A percentile compares a stretch with the other conserved stretches of the same genome.
phyloP scores from a whole-genome alignment of 2,329 filamentous ascomycete species.

The Exophiala viscosa region DNA sequence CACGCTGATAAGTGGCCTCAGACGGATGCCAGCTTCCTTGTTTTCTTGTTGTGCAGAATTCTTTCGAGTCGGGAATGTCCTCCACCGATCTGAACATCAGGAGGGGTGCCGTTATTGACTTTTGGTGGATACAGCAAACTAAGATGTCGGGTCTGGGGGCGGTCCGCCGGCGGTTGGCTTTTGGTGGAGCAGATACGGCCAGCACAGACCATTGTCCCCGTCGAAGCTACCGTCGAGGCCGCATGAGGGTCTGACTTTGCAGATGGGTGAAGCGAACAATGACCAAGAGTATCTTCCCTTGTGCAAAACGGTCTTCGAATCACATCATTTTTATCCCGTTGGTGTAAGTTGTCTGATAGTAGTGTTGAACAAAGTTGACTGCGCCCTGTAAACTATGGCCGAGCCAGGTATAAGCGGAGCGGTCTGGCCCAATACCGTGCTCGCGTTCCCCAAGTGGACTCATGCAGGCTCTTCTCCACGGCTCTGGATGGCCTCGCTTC shows the following conservation, averaged over 20 bases:
- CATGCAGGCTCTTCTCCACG: too few species aligned
- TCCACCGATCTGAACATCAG: background rate
- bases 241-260: too few species aligned
- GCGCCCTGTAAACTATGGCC: background rate
- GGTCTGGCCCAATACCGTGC: background rate
- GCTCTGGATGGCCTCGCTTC: too few species aligned
- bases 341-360: too few species aligned
- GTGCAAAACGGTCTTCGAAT: background rate
- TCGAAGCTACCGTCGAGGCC: too few species aligned
- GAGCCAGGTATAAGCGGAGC: background rate
- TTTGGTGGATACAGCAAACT: background rate
- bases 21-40: too few species aligned
- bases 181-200: background rate
- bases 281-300: background rate
- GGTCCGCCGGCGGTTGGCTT: constrained; percentile 2
- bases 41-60: too few species aligned
- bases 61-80: background rate
- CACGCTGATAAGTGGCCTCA: too few species aligned
- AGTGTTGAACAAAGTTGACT: background rate
- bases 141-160: constrained; percentile 8
- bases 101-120: background rate
- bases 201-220: background rate
- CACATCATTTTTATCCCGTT: background rate
- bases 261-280: background rate
- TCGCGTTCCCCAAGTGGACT: too few species aligned